Evolutionary conservation across 192 early-diverging fungal genomes (phyloP).

Genomic region (Backusella mclennaniae): DNA sequence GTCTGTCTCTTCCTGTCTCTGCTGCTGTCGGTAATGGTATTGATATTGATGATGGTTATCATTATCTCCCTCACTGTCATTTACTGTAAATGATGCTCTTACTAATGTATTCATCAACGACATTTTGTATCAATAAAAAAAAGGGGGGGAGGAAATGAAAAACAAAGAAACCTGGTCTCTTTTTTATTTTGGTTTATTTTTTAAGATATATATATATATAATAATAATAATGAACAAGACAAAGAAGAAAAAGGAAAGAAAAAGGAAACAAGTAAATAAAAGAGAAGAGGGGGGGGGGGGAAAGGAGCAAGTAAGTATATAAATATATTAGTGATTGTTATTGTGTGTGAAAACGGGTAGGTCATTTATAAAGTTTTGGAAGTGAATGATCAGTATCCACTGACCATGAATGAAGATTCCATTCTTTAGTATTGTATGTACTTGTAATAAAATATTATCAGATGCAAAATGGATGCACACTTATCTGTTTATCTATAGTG

Average conservation of each 20-base stretch:
- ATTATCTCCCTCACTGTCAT: not conserved
- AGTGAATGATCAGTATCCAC: conserved; percentile 5
- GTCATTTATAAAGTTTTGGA: conserved; percentile 3
- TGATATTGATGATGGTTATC: not conserved
- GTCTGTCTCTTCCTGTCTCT: not conserved
- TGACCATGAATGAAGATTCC: not conserved
- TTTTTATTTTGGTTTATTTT: no score
- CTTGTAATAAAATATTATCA: not conserved
- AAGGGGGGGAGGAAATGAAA: not conserved
- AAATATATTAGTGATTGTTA: not conserved
- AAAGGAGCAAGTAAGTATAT: not conserved
- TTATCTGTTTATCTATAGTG: not conserved
- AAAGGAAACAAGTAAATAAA: not conserved
- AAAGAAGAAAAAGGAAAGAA: not conserved
- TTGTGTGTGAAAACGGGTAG: conserved; percentile 4
- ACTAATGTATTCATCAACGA: not conserved
- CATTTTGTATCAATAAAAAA: not conserved
- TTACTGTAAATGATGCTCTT: not conserved
- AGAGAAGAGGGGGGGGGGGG: not conserved
- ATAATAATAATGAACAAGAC: not conserved
- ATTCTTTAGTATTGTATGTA: not conserved
- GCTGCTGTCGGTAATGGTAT: not conserved
- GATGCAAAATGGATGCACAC: not conserved
- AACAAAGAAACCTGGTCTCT: not conserved
- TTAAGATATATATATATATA: not conserved